Percentiles rank a stretch among this genome's conserved stretches.
These are phyloP conservation scores for Phaeosphaeria sp. DNA, from an alignment of 2,329 filamentous ascomycete genomes.

Conservation along the genomic window DNA sequence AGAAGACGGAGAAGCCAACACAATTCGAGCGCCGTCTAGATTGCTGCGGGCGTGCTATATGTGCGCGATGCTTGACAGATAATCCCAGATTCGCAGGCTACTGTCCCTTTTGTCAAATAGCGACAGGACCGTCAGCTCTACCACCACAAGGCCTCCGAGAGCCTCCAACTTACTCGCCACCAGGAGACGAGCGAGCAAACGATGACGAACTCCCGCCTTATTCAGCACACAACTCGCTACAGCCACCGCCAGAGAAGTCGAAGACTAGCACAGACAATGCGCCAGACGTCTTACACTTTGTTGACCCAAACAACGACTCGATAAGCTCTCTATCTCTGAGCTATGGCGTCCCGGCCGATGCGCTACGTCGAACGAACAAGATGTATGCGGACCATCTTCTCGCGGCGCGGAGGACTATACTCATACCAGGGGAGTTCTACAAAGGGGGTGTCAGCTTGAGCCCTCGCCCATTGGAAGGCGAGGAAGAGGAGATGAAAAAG, in stretches of 20 bases:
- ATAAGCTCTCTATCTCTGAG: slow-evolving; percentile 72
- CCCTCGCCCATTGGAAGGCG: slow-evolving; percentile 73
- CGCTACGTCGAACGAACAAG: slow-evolving; percentile 71
- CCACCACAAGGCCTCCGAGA: slow-evolving; percentile 68
- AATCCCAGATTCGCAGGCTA: slow-evolving; percentile 73
- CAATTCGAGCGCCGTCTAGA: slow-evolving; percentile 66
- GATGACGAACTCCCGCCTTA: slow-evolving; percentile 55
- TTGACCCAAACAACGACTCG: slow-evolving; percentile 73
- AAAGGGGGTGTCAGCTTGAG: slow-evolving; percentile 71
- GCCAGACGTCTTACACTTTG: slow-evolving; percentile 77
- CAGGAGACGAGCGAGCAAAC: slow-evolving; percentile 30
- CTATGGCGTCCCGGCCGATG: slow-evolving; percentile 71
- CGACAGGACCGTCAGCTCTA: slow-evolving; percentile 64
- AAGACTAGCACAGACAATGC: slow-evolving; percentile 42
- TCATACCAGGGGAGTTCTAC: slow-evolving; percentile 76
- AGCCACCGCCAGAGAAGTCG: slow-evolving; percentile 41
- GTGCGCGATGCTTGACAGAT: slow-evolving; percentile 71
- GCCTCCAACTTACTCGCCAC: slow-evolving; percentile 70
- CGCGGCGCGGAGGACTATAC: slow-evolving; percentile 69
- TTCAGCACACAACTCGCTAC: slow-evolving; percentile 40
- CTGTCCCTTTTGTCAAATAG: slow-evolving; percentile 80
- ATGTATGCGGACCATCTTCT: slow-evolving; percentile 76
- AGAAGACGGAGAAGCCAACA: slow-evolving; percentile 67
- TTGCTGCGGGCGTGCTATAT: slow-evolving; percentile 76
- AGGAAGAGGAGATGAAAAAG: slow-evolving; percentile 76